These are phyloP conservation scores for Gracilaria caudata DNA, from an alignment of 23 red algal genomes.

Conservation along the genomic window DNA sequence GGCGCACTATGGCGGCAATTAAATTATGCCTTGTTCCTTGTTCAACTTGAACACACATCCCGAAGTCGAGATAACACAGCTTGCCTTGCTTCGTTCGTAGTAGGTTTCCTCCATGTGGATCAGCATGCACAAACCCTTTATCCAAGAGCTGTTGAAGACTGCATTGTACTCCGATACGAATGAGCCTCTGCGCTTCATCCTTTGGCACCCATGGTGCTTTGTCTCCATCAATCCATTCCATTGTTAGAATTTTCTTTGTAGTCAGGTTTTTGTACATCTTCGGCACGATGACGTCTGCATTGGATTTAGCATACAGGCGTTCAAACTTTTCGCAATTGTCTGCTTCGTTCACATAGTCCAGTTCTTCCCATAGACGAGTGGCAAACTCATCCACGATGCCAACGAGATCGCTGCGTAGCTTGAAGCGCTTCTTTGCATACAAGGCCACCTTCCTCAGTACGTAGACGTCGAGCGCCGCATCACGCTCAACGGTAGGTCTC, in stretches of 20 bases:
- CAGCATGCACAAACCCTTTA: conserved; percentile 95
- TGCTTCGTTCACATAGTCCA: conserved; percentile 93
- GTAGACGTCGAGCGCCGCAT: conserved; percentile 91
- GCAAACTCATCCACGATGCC: conserved; percentile 98
- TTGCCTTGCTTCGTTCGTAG: conserved; percentile 77
- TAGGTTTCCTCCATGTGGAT: conserved; percentile 98
- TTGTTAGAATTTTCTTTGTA: conserved; percentile 64
- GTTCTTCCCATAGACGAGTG: conserved; percentile 86
- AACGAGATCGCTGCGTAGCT: conserved; percentile 86
- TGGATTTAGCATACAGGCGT: conserved; percentile 60
- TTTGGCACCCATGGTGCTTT: conserved; percentile 72
- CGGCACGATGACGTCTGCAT: conserved; percentile 66
- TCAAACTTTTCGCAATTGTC: conserved; percentile 75
- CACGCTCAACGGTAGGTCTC: conserved; percentile 72
- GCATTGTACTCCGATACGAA: conserved; percentile 87
- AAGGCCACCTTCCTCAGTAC: conserved; percentile 71
- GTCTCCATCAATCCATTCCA: conserved; percentile 95
- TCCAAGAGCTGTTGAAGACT: conserved; percentile 91
- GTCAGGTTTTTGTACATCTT: conserved; percentile 45
- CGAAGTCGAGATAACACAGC: conserved; percentile 97
- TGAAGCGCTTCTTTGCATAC: conserved; percentile 55
- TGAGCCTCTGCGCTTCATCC: conserved; percentile 80
- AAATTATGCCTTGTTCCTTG: conserved; percentile 70
- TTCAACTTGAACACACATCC: conserved; percentile 84
- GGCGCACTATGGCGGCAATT: conserved; percentile 81